Percentiles rank a stretch among this genome's conserved stretches.
phyloP scores from a whole-genome alignment of 768 basidiomycete genomes.

The Hysterangium stoloniferum region DNA sequence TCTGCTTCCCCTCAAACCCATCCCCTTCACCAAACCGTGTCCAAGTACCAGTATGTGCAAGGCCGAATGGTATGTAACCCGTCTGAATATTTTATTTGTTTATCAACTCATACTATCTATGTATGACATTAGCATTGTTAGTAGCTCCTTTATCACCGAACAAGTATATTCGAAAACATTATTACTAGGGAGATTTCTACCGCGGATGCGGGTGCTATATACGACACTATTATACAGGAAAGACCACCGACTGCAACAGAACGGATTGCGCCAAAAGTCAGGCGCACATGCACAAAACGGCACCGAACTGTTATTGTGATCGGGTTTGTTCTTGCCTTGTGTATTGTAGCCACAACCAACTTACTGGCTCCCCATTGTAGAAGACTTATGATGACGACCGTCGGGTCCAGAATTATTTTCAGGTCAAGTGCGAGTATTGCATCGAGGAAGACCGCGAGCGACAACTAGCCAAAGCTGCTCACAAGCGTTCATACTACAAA shows the following conservation, averaged over 20 bases:
- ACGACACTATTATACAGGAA: conserved; percentile 53
- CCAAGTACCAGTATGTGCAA: neutral
- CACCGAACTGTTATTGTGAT: conserved; percentile 49
- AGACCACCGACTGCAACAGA: conserved; percentile 45
- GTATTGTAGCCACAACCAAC: neutral
- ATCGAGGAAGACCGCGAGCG: too few relatives aligned
- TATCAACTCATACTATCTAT: neutral
- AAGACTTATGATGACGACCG: conserved; percentile 40
- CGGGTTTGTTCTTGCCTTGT: conserved; percentile 27
- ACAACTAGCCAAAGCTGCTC: too few relatives aligned
- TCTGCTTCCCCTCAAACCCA: too few relatives aligned
- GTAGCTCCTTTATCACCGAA: neutral
- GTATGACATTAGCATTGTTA: neutral
- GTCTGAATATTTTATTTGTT: neutral
- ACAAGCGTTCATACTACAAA: too few relatives aligned
- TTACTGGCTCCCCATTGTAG: conserved; percentile 8
- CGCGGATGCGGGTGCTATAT: conserved; percentile 33
- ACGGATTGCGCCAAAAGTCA: conserved; percentile 45
- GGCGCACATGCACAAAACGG: conserved; percentile 52
- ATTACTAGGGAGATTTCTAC: conserved; percentile 10
- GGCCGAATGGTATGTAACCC: neutral
- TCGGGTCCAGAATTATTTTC: conserved; percentile 57
- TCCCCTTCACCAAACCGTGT: neutral
- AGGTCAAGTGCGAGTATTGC: conserved; percentile 30
- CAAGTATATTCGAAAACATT: neutral